A percentile compares a stretch with the other conserved stretches of the same genome.
These are phyloP conservation scores for Pulveroboletus sp. DNA, from an alignment of 768 basidiomycete genomes.

Conservation along the genomic window DNA sequence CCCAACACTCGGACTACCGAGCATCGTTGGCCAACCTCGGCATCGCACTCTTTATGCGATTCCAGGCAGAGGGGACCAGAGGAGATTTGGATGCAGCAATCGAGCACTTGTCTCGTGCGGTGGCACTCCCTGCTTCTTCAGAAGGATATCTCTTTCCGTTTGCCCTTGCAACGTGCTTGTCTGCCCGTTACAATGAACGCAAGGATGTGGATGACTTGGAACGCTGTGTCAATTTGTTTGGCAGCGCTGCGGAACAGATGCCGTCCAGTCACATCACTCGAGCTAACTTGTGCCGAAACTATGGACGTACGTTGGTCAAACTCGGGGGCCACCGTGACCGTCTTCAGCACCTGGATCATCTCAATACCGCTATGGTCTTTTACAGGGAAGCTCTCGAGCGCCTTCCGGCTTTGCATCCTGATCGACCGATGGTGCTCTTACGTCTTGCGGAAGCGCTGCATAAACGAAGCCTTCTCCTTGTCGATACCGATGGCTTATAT, in stretches of 20 bases:
- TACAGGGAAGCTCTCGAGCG: slow-evolving; percentile 4
- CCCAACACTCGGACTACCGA: slow-evolving; percentile 5
- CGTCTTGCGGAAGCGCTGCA: slow-evolving; percentile 1
- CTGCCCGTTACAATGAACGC: slow-evolving; percentile 3
- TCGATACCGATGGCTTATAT: neutral
- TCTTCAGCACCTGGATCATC: neutral
- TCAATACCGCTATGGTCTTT: slow-evolving; percentile 9
- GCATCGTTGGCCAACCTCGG: slow-evolving; percentile 10
- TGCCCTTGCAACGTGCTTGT: slow-evolving; percentile 12
- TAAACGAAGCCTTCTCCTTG: neutral
- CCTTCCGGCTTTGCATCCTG: slow-evolving; percentile 13
- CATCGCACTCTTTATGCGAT: slow-evolving; percentile 12
- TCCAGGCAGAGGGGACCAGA: slow-evolving; percentile 3
- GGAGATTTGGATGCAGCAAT: slow-evolving; percentile 18
- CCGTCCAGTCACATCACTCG: slow-evolving; percentile 11
- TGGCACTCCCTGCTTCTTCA: slow-evolving; percentile 3
- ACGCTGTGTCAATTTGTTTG: slow-evolving; percentile 13
- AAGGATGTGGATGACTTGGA: slow-evolving; percentile 11
- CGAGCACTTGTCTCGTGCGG: slow-evolving; percentile 5
- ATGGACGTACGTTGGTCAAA: slow-evolving; percentile 10
- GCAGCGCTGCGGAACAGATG: slow-evolving; percentile 4
- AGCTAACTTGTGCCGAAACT: slow-evolving; percentile 3
- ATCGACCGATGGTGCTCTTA: neutral
- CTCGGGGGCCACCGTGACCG: slow-evolving; percentile 3
- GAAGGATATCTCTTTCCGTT: slow-evolving; percentile 5